Evolutionary conservation across 164 flowering plant genomes (phyloP).

Genomic region (Piper longum): DNA sequence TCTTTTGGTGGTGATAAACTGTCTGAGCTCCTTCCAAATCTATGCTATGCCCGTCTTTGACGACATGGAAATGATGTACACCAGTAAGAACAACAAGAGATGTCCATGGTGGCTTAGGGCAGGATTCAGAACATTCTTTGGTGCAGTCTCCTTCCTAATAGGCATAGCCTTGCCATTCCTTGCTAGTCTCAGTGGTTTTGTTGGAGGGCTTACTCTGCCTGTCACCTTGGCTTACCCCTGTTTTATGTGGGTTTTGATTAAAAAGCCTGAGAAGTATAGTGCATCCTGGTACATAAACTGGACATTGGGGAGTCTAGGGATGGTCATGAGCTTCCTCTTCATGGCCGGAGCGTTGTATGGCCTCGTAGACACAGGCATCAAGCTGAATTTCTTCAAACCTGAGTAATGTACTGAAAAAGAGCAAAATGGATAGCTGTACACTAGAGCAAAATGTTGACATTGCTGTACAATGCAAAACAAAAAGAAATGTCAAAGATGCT

Average conservation of each 20-base stretch:
- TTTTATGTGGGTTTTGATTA: slow-evolving; percentile 10
- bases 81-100: slow-evolving; percentile 22
- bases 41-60: slow-evolving; percentile 68
- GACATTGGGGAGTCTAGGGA: slow-evolving; percentile 44
- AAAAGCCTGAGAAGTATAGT: slow-evolving; percentile 36
- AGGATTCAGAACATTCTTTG: slow-evolving; percentile 29
- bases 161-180: slow-evolving; percentile 41
- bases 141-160: slow-evolving; percentile 33
- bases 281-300: slow-evolving; percentile 43
- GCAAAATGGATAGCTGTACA: too few relatives aligned
- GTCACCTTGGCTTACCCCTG: slow-evolving; percentile 6
- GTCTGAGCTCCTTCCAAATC: slow-evolving; percentile 48
- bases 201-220: slow-evolving; percentile 63
- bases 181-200: slow-evolving; percentile 10
- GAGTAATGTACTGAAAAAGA: slow-evolving; percentile 5
- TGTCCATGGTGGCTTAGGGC: slow-evolving; percentile 45
- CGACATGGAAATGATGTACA: slow-evolving; percentile 38
- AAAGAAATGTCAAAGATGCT: too few relatives aligned
- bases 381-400: slow-evolving; percentile 54
- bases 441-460: too few relatives aligned
- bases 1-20: slow-evolving; percentile 26
- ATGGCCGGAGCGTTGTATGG: slow-evolving; percentile 40
- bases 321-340: slow-evolving; percentile 29
- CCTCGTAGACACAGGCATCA: slow-evolving; percentile 31
- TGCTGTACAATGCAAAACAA: too few relatives aligned